These are phyloP conservation scores for Batkoa obscura DNA, from an alignment of 371 early-diverging fungal genomes.

Conservation along the genomic window DNA sequence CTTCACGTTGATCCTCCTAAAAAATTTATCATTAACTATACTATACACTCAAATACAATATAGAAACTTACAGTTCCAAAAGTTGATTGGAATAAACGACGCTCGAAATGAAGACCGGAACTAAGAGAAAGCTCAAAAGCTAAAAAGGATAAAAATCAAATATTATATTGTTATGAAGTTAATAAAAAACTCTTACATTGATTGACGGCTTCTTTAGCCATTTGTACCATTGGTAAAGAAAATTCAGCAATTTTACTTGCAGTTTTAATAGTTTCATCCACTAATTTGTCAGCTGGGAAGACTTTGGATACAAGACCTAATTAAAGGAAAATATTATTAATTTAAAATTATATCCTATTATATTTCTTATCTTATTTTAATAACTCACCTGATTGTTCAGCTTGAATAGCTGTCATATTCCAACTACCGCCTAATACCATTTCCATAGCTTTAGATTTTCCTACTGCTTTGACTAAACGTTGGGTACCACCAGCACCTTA, in stretches of 20 bases:
- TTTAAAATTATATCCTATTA: not conserved
- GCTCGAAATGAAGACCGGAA: slow-evolving; percentile 82
- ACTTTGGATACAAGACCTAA: slow-evolving; percentile 73
- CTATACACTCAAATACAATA: not conserved
- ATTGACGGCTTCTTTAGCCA: slow-evolving; percentile 94
- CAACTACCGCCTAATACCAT: slow-evolving; percentile 72
- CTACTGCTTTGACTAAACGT: slow-evolving; percentile 82
- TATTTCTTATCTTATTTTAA: not conserved
- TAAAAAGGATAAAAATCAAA: slow-evolving; percentile 10
- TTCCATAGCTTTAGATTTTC: slow-evolving; percentile 98
- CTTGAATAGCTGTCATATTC: slow-evolving; percentile 76
- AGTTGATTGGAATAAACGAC: slow-evolving; percentile 81
- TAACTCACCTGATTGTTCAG: slow-evolving; percentile 43
- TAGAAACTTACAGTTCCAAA: slow-evolving; percentile 60
- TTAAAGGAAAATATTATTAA: not conserved
- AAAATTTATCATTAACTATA: not conserved
- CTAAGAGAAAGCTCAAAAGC: slow-evolving; percentile 73
- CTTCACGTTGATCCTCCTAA: slow-evolving; percentile 88
- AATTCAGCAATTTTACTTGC: slow-evolving; percentile 66
- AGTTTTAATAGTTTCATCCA: slow-evolving; percentile 80
- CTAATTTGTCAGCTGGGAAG: slow-evolving; percentile 65
- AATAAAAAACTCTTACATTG: slow-evolving; percentile 26
- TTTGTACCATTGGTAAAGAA: slow-evolving; percentile 74
- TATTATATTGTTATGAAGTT: not conserved
- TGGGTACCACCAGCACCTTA: slow-evolving; percentile 72